Base-by-base conservation (phyloP, 2,329 filamentous ascomycete species). In the Aspergillus sp. region DNA sequence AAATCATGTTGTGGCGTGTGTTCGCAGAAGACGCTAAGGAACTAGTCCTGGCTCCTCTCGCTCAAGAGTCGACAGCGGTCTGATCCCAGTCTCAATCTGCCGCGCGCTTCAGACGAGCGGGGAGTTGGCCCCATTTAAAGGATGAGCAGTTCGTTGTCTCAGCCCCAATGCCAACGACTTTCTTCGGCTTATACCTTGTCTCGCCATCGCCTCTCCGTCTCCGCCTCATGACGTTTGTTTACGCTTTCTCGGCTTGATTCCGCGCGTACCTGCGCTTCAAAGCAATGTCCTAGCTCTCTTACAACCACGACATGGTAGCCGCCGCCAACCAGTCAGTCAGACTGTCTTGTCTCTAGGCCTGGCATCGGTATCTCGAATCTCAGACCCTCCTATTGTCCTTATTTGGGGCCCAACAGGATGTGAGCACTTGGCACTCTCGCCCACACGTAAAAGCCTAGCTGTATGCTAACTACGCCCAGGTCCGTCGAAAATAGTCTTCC, bases 21-120 rank as follows among this genome's bases (percentile, higher is more conserved):
- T n/a, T 46, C 7, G 53, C 23, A 45, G 9, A 45, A 45, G 22
- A 52, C 55, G 22, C 55, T 51, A 51, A 11, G 23, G 15, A 34
- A 52, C 43, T 58, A 61, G 48, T 49, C 9, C 28, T 49, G 6
- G 28, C 22, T 43, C 45, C 9, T 25, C 49, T 17, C 25, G 53
- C 25, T 46, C 25, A 15, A 41, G 11, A 15, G 15, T 15, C 25
- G 52, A 30, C 19, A 49, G 48, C 49, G 25, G 43, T 53, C 48
- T 57, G 49, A 47, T 55, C 54, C 30, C 31, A 62, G 31, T 41
- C 45, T 43, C 17, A 38, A 53, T 59, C 57, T 48, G 60, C 52
- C 47, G 60, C 60, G 60, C 57, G 60, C 56, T 59, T 53, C 49
- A 25, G 13, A 51, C 30, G 23, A 53, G 31, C 47, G 53, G 47